Evolutionary conservation across 805 yeast genomes (phyloP), one percentile per base, ranked within the genome.

Genomic region (Candida nemodendra): DNA sequence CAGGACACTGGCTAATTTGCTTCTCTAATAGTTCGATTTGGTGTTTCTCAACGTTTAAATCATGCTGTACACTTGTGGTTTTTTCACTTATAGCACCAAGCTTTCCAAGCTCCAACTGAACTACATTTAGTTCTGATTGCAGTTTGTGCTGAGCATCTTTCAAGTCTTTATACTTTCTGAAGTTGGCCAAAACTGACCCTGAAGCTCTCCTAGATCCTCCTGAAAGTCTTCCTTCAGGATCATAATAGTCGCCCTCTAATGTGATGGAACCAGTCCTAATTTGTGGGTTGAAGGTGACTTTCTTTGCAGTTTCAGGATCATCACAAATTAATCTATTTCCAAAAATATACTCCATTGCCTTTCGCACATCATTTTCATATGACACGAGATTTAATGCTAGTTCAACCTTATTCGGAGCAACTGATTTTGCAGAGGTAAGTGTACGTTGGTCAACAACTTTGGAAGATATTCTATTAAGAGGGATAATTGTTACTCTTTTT

Each of bases 221-320:
- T 1, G 96, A 85, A 18, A 93, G 68, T 6, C 95, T 86, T 12
- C 99, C 99, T 48, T 84, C 88, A 0, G 99, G 99, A 57, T 93
- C 99, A 62, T 90, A 93, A 9, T 83, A 75, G 59, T 93, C 99
- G 35, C 99, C 99, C 37, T 89, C 90, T 23, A 85, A 59, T 0
- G 99, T 93, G 12, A 95, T 88, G 21, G 95, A 81, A 52, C 89
- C 79, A 0, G 90, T 72, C 45, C 87, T 72, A 12, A 91, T 79
- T 38, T 78, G 74, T 0, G 91, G 93, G 57, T 90, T 80, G 58
- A 89, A 88, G 0, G 97, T 87, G n/a, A 93, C 84, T 32, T 72
- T 69, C 50, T 90, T 84, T 0, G 99, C 98, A 0, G 95, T 80
- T 12, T 84, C 82, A 0, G 96, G 85, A 61, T 89, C 95, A 14